Evolutionary conservation across 306 rosid genomes (phyloP), one percentile per base, ranked within the genome.

Genomic region (Quercus variabilis): DNA sequence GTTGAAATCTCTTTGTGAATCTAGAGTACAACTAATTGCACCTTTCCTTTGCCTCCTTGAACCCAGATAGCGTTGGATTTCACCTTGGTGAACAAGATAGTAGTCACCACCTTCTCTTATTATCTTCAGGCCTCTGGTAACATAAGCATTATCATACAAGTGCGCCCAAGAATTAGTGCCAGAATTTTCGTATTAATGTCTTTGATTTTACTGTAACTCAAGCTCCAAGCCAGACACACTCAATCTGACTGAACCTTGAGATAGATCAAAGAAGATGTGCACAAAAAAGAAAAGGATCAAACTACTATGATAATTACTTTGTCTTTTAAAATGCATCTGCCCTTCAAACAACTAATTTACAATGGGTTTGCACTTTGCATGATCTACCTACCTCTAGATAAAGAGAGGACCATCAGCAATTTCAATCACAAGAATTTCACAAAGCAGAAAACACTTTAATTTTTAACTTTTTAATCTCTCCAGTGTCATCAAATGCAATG

Each of bases 41-140:
- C 76, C 87, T 80, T 79, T 80, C 31, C 78, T 51, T 43, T 71
- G 73, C 63, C 81, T 86, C 79, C 91, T 87, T 51, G 97, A 90
- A 74, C 94, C 94, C 52, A 90, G 81, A 86, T 85, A 71, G 64
- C 85, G 80, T 84, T 85, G 93, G 5, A 88, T 88, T 82, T 90
- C 90, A 35, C 94, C 97, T 86, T 83, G 94, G 81, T 86, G 94
- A 90, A 90, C 90, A 74, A 92, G 90, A 79, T 88, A 90, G 89
- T 89, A 92, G 82, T 84, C 90, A 15, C 68, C 76, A 14, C 92
- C 93, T 85, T 92, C 97, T 83, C 93, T 83, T 58, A 87, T 86
- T 67, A 92, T 90, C 86, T 87, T 92, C 87, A 90, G 71, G 59
- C 94, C 92, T 87, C 94, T 92, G 74, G n/a, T 69, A 64, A 23